A percentile compares a stretch with the other conserved stretches of the same genome.
These are phyloP conservation scores for Plantago ovata DNA, from an alignment of 257 asterid species.

Conservation along the genomic window DNA sequence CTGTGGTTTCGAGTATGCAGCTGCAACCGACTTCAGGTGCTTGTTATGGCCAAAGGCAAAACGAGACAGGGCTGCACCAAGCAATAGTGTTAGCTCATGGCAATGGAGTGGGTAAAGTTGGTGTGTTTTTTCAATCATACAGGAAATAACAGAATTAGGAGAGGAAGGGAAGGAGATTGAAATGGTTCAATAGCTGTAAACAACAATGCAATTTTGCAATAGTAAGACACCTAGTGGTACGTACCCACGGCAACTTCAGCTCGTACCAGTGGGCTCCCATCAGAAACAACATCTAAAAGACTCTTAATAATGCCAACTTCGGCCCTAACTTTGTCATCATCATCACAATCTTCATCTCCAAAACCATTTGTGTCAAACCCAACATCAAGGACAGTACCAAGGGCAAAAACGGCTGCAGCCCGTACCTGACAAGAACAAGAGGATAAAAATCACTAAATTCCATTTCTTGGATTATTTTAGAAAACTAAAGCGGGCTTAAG, in stretches of 20 bases:
- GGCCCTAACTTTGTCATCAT: conserved; percentile 85
- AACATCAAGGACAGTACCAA: conserved; percentile 80
- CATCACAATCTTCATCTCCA: conserved; percentile 82
- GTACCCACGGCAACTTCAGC: conserved; percentile 98
- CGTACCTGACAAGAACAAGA: conserved; percentile 58
- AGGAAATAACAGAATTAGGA: not conserved
- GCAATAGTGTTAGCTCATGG: conserved; percentile 10
- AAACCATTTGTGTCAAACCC: conserved; percentile 70
- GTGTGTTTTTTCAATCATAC: not conserved
- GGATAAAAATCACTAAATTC: not conserved
- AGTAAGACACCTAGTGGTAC: conserved; percentile 24
- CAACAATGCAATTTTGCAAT: conserved; percentile 11
- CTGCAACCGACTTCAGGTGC: conserved; percentile 90
- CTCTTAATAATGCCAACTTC: conserved; percentile 68
- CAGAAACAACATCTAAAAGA: conserved; percentile 76
- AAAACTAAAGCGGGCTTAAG: not conserved
- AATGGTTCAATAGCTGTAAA: too few relatives aligned
- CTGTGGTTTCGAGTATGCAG: conserved; percentile 84
- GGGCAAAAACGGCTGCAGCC: conserved; percentile 91
- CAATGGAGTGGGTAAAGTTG: conserved; percentile 1
- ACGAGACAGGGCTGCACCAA: conserved; percentile 84
- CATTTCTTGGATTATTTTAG: not conserved
- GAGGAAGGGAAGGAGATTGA: too few relatives aligned
- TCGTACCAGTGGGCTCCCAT: conserved; percentile 97
- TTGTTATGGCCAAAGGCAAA: conserved; percentile 96